phyloP scores from a whole-genome alignment of 345 rosid species.

The Noccaea bulbosa region DNA sequence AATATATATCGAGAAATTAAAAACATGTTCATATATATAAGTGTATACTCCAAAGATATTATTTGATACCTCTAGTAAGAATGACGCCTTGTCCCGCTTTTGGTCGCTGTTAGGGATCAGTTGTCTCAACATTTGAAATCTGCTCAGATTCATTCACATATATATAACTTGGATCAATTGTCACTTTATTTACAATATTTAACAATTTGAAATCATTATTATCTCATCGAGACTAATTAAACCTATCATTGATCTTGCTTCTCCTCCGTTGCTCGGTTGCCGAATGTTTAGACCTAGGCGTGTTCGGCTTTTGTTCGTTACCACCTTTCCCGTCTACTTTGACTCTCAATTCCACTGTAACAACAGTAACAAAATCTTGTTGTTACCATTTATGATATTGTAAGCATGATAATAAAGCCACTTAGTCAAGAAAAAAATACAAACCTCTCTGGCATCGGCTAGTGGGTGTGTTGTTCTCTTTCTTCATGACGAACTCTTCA shows the following conservation, averaged over 20 bases:
- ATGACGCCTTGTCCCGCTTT: constrained; percentile 89
- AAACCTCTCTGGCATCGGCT: constrained; percentile 50
- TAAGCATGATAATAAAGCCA: background rate
- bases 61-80: constrained; percentile 72
- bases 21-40: background rate
- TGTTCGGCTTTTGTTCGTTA: constrained; percentile 67
- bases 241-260: constrained; percentile 92
- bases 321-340: constrained; percentile 59
- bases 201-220: background rate
- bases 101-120: constrained; percentile 83
- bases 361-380: background rate
- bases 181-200: background rate
- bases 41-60: background rate
- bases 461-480: constrained; percentile 47
- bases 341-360: constrained; percentile 59
- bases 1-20: background rate
- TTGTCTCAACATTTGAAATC: constrained; percentile 81
- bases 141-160: constrained; percentile 42
- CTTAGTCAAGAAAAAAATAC: background rate
- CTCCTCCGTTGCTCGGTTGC: constrained; percentile 94
- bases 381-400: background rate
- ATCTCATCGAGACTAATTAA: constrained; percentile 12
- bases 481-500: constrained; percentile 55
- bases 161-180: constrained; percentile 10
- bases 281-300: constrained; percentile 92